Percentiles rank a stretch among this genome's conserved stretches.
phyloP scores from a whole-genome alignment of 768 basidiomycete genomes.

The Calvatia gigantea region DNA sequence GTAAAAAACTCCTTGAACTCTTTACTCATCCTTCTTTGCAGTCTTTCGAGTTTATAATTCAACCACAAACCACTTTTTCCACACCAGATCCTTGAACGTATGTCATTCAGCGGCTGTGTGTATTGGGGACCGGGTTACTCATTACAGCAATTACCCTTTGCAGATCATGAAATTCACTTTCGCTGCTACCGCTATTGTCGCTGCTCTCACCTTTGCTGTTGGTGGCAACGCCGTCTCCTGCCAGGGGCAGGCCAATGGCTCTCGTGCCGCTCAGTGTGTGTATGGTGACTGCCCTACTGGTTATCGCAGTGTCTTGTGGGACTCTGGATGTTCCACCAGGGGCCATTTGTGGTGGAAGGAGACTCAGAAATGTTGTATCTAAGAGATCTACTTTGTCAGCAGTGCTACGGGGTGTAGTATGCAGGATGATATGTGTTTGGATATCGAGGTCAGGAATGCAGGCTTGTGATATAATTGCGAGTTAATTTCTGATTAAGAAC shows the following conservation, averaged over 20 bases:
- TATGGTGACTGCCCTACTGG: slow-evolving; percentile 9
- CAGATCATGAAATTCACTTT: slow-evolving; percentile 11
- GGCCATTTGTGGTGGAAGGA: slow-evolving; percentile 1
- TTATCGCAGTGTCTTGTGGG: slow-evolving; percentile 7
- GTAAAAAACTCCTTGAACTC: background rate
- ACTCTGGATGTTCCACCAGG: slow-evolving; percentile 2
- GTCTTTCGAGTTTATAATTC: background rate
- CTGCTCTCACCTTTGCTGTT: slow-evolving; percentile 2
- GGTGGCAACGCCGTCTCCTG: slow-evolving; percentile 10
- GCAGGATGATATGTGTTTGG: no score
- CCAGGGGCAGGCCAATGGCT: slow-evolving; percentile 9
- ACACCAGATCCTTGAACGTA: background rate
- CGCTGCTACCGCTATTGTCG: background rate
- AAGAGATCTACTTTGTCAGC: background rate
- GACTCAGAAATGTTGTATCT: slow-evolving; percentile 10
- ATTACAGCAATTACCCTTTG: background rate
- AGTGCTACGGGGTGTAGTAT: no score
- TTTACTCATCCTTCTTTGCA: background rate
- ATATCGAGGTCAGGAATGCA: no score
- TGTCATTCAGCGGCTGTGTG: background rate
- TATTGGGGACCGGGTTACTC: background rate
- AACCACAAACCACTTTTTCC: background rate
- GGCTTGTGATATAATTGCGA: no score
- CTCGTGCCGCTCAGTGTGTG: background rate
- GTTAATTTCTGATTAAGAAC: no score